phyloP scores from a whole-genome alignment of 108 stramenopile genomes.

The Cylindrotheca fusiformis region DNA sequence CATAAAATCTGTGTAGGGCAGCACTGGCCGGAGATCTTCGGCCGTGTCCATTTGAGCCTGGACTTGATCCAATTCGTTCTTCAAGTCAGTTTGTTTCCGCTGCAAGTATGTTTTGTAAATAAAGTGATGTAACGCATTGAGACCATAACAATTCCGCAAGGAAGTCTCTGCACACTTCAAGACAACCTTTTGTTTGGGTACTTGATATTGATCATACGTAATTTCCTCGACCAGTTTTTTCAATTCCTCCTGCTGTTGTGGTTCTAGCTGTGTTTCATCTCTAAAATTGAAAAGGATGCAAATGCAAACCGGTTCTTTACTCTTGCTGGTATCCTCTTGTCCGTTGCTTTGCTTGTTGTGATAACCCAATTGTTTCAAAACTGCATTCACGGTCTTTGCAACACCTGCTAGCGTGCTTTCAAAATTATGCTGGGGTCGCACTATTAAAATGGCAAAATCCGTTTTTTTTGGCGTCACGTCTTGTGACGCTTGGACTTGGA shows the following conservation, averaged over 20 bases:
- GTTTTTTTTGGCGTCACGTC: background rate
- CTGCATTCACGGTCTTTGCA: background rate
- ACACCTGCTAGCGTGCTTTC: slow-evolving; percentile 4
- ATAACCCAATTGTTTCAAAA: slow-evolving; percentile 12
- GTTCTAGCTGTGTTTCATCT: slow-evolving; percentile 16
- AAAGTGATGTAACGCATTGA: slow-evolving; percentile 42
- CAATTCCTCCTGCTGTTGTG: slow-evolving; percentile 1
- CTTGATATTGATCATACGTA: background rate
- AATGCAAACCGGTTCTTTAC: slow-evolving; percentile 24
- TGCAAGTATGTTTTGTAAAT: slow-evolving; percentile 49
- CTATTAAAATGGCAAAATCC: slow-evolving; percentile 36
- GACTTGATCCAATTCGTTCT: slow-evolving; percentile 22
- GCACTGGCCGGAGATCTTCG: background rate
- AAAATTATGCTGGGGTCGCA: slow-evolving; percentile 10
- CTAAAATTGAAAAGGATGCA: slow-evolving; percentile 51
- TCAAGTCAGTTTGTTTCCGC: slow-evolving; percentile 26
- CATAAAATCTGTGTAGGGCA: slow-evolving; percentile 10
- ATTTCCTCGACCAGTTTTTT: background rate
- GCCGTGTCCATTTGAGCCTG: slow-evolving; percentile 1
- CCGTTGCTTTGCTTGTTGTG: background rate
- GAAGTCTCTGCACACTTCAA: slow-evolving; percentile 9
- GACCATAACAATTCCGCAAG: slow-evolving; percentile 48
- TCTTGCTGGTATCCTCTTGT: slow-evolving; percentile 13
- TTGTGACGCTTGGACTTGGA: slow-evolving; percentile 13
- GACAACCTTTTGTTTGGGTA: slow-evolving; percentile 2